These are phyloP conservation scores for Mortierella sp. DNA, from an alignment of 371 early-diverging fungal genomes.

Conservation along the genomic window DNA sequence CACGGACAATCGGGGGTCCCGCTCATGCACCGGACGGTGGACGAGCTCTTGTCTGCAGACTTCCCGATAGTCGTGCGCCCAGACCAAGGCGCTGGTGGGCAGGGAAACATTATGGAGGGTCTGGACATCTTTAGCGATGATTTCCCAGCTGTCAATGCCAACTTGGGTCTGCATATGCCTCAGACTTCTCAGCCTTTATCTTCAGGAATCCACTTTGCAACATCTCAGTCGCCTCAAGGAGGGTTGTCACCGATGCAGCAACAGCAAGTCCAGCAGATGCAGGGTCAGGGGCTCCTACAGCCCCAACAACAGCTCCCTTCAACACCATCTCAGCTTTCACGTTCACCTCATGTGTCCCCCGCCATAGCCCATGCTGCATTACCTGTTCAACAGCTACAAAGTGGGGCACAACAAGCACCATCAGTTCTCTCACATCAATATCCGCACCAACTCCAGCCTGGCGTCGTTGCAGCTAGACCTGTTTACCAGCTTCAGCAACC, in stretches of 20 bases:
- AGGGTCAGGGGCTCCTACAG: constrained; percentile 15
- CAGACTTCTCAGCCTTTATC: constrained; percentile 7
- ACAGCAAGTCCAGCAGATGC: constrained; percentile 21
- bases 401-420: constrained; percentile 8
- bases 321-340: constrained; percentile 17
- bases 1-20: constrained; percentile 29
- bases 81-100: constrained; percentile 17
- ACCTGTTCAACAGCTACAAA: constrained; percentile 8
- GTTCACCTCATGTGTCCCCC: constrained; percentile 23
- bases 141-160: constrained; percentile 14
- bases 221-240: constrained; percentile 17
- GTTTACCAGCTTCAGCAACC: constrained; percentile 19
- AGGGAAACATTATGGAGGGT: constrained; percentile 43
- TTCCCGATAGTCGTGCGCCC: constrained; percentile 47
- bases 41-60: constrained; percentile 45
- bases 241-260: constrained; percentile 12
- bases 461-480: constrained; percentile 3
- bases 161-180: not conserved
- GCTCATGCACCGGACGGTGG: constrained; percentile 38
- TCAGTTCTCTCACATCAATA: constrained; percentile 4
- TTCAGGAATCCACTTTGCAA: constrained; percentile 19
- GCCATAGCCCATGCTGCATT: constrained; percentile 8
- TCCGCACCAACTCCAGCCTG: constrained; percentile 6
- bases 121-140: constrained; percentile 48
- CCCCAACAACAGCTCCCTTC: constrained; percentile 14